Percentiles rank a stretch among this genome's conserved stretches.
Evolutionary conservation across 345 rosid genomes (phyloP).

Genomic region (Aquilaria malaccensis): DNA sequence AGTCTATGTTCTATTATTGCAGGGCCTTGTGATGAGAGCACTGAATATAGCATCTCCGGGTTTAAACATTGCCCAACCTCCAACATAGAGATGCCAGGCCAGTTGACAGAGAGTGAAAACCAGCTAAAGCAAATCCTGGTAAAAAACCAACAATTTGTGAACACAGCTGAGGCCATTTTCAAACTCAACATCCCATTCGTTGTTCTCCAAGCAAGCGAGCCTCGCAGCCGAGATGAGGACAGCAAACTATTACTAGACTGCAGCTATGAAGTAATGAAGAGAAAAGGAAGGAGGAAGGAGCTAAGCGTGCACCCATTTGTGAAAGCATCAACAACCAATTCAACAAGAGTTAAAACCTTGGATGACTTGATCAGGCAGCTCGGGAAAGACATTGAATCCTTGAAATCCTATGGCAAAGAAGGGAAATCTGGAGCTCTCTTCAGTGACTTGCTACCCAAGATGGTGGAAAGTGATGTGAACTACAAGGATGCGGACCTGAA

Average conservation of each 20-base stretch:
- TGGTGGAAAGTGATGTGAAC: conserved; percentile 58
- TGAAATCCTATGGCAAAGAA: conserved; percentile 46
- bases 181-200: conserved; percentile 51
- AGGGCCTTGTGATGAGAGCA: conserved; percentile 29
- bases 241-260: conserved; percentile 62
- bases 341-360: conserved; percentile 31
- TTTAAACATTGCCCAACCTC: conserved; percentile 15
- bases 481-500: conserved; percentile 49
- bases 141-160: conserved; percentile 55
- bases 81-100: conserved; percentile 24
- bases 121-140: conserved; percentile 54
- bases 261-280: conserved; percentile 74
- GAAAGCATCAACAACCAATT: conserved; percentile 23
- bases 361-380: conserved; percentile 61
- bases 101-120: conserved; percentile 49
- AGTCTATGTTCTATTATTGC: conserved; percentile 14
- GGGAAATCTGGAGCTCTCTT: conserved; percentile 26
- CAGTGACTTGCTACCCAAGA: conserved; percentile 55
- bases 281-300: conserved; percentile 73
- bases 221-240: conserved; percentile 30
- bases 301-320: conserved; percentile 57
- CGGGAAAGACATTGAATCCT: conserved; percentile 42
- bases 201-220: conserved; percentile 20
- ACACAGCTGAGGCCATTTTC: conserved; percentile 80
- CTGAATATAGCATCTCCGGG: conserved; percentile 7